A percentile compares a stretch with the other conserved stretches of the same genome.
These are phyloP conservation scores for Pyracantha coccinea DNA, from an alignment of 331 rosid genomes.

Conservation along the genomic window DNA sequence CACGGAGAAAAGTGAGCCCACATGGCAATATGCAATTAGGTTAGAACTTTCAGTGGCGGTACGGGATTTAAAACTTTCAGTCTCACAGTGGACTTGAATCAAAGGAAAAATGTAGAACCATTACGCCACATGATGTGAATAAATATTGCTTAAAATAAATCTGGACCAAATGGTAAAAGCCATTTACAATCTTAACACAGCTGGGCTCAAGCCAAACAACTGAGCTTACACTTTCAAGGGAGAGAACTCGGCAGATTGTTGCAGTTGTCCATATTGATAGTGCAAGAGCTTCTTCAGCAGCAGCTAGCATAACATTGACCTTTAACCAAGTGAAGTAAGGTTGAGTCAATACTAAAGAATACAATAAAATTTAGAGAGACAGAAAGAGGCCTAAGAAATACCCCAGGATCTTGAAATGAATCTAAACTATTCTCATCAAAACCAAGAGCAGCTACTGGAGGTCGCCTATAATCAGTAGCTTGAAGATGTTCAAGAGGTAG, in stretches of 20 bases:
- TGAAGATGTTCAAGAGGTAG: slow-evolving; percentile 91
- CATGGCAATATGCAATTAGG: background rate
- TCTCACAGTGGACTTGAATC: background rate
- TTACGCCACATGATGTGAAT: background rate
- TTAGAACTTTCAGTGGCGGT: background rate
- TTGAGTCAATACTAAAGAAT: slow-evolving; percentile 1
- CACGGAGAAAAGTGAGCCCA: background rate
- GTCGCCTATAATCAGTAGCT: slow-evolving; percentile 58
- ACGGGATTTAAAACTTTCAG: background rate
- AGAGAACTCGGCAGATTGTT: slow-evolving; percentile 78
- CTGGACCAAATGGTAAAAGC: background rate
- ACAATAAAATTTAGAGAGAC: background rate
- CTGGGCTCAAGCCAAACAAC: slow-evolving; percentile 13
- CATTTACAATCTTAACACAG: slow-evolving; percentile 1
- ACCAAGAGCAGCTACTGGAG: slow-evolving; percentile 56
- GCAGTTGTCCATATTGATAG: slow-evolving; percentile 85
- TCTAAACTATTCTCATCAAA: slow-evolving; percentile 36
- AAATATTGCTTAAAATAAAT: background rate
- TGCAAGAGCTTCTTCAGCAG: slow-evolving; percentile 81
- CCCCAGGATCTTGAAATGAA: slow-evolving; percentile 44
- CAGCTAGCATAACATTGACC: slow-evolving; percentile 54
- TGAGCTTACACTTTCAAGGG: slow-evolving; percentile 74
- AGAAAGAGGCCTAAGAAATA: slow-evolving; percentile 22
- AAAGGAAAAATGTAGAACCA: background rate
- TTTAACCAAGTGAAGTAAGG: slow-evolving; percentile 24